phyloP scores from a whole-genome alignment of 805 yeast genomes.

The Millerago galiae region DNA sequence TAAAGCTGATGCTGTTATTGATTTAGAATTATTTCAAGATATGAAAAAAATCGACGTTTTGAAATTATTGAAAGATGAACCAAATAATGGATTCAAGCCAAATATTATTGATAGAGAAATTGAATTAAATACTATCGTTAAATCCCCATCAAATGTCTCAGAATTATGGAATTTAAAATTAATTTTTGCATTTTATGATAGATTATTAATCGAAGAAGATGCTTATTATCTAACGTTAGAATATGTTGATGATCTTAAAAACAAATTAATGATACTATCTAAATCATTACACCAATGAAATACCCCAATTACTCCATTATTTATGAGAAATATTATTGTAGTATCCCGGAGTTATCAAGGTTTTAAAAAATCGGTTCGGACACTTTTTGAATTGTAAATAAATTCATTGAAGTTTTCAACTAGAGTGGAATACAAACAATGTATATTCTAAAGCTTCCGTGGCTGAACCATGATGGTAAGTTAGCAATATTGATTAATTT shows the following conservation, averaged over 20 bases:
- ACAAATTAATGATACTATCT: constrained; percentile 30
- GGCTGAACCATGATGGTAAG: constrained; percentile 57
- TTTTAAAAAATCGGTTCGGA: background rate
- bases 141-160: constrained; percentile 36
- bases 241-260: constrained; percentile 48
- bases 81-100: constrained; percentile 26
- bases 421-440: constrained; percentile 24
- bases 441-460: constrained; percentile 64
- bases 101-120: constrained; percentile 50
- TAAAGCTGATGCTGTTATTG: constrained; percentile 3
- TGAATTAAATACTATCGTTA: constrained; percentile 40
- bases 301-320: background rate
- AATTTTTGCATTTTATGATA: constrained; percentile 55
- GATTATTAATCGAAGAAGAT: constrained; percentile 27
- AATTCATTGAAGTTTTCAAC: too few species aligned
- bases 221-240: constrained; percentile 38
- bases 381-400: background rate
- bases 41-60: constrained; percentile 16
- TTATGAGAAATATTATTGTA: background rate
- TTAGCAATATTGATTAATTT: background rate
- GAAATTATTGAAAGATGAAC: constrained; percentile 8
- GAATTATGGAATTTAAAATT: constrained; percentile 61
- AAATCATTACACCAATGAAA: background rate
- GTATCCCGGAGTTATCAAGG: too few species aligned
- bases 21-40: constrained; percentile 11